phyloP scores from a whole-genome alignment of 1,139 yeast genomes.

The Yamadazyma buinensis region DNA sequence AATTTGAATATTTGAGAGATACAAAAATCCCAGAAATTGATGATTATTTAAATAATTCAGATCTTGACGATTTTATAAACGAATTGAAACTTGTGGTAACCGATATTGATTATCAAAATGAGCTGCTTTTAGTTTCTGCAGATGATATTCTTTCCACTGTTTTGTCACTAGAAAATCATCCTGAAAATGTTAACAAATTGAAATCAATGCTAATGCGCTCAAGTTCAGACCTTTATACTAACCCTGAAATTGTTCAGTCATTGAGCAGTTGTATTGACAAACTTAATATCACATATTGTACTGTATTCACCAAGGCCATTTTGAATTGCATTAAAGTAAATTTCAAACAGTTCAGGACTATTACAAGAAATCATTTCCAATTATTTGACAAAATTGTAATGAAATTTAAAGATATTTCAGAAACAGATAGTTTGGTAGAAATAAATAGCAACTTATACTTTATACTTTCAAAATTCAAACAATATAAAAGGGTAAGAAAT shows the following conservation, averaged over 20 bases:
- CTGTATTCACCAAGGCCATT: neutral
- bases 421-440: slow-evolving; percentile 1
- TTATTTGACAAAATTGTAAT: slow-evolving; percentile 22
- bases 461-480: slow-evolving; percentile 16
- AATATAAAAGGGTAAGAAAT: slow-evolving; percentile 27
- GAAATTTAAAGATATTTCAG: slow-evolving; percentile 12
- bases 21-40: neutral
- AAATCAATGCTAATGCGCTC: slow-evolving; percentile 1
- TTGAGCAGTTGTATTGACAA: neutral
- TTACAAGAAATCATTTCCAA: slow-evolving; percentile 18
- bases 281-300: neutral
- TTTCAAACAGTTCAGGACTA: slow-evolving; percentile 5
- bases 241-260: neutral
- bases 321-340: slow-evolving; percentile 1
- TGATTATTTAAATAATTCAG: neutral
- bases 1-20: slow-evolving; percentile 3
- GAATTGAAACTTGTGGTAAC: slow-evolving; percentile 1
- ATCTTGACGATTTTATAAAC: neutral
- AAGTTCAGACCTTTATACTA: neutral
- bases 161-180: neutral
- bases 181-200: slow-evolving; percentile 1
- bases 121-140: neutral
- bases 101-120: neutral
- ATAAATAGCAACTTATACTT: slow-evolving; percentile 2
- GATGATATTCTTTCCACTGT: slow-evolving; percentile 2